Evolutionary conservation across 371 early-diverging fungal species (phyloP), one percentile per base, ranked within the genome.

Genomic region (Mortierella sp.): DNA sequence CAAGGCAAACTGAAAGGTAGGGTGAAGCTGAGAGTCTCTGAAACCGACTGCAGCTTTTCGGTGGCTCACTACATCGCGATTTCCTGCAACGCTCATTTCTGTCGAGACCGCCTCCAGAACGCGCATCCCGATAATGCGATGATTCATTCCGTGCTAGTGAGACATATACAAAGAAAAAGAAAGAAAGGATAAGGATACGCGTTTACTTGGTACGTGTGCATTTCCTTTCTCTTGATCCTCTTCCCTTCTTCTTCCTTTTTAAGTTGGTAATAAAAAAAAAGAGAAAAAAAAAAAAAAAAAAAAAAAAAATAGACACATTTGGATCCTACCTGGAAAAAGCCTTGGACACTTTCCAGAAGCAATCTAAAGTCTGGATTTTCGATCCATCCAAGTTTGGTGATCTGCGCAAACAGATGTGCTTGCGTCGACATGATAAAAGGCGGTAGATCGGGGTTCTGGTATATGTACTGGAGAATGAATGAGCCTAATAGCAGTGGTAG

Each of bases 361-460:
- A 86, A 83, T 46, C 86, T 86, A 70, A 93, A 95, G 44, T 91
- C 91, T 16, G 87, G 86, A 23, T 88, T 74, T 46, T 94, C 95
- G 47, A 89, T 85, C 95, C 96, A 96, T 7, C 94, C 94, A 16
- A 94, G 76, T 68, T 93, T 91, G 25, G 94, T 93, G 37, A 96
- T 81, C 29, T 90, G 69, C n/a, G 93, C 88, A 67, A 94, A 88
- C 1, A 94, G 84, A 65, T 89, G 88, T 16, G 92, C 87, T 30
- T 93, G 80, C 52, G 89, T 88, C 12, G 91, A 79, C 26, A 90
- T 81, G 53, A 95, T 87, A 74, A 92, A 94, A 4, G 86, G 84
- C n/a, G 86, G 87, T 43, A 92, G 79, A 57, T 89, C 89, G 4
- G 85, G 86, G 60, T 90, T 87, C 77, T 87, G 85, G 65, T 87